Evolutionary conservation across 2,329 filamentous ascomycete species (phyloP), one percentile per base, ranked within the genome.

Genomic region (Cylindrodendrum hubeiense): DNA sequence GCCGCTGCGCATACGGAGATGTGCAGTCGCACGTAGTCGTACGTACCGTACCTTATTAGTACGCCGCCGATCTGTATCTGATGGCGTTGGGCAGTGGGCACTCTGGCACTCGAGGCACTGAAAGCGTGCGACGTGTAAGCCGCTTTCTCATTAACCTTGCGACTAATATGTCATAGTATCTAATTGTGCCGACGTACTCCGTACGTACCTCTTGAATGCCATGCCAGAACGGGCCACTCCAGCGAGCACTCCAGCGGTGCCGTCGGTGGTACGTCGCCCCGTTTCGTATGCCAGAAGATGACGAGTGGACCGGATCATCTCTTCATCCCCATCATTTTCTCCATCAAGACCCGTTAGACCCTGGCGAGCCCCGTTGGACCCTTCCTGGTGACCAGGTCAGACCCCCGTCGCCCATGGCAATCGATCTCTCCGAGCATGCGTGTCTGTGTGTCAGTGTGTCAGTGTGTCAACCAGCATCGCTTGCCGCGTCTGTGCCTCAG

Each of bases 351-450:
- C 66, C 69, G 51, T 64, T 37, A 22, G 50, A 47, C 54, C 56
- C 61, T 49, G 41, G 58, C 53, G 64, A 63, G 52, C 60, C 65
- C 65, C 66, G 63, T 71, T 62, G 43, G 51, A 52, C 61, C 59
- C 59, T 67, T 30, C 12, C n/a, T n/a, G n/a, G n/a, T n/a, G 33
- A 41, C 39, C 51, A 51, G 39, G 58, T 39, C 28, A 58, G 57
- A 60, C 64, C 65, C 71, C 64, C 64, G 67, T 74, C 70, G 62
- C 71, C 70, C 67, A 74, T 74, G 70, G 61, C 72, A 74, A 73
- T 74, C 55, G 47, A 47, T 63, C 55, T 61, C 50, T 49, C 66
- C 51, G 41, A 57, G 33, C 24, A 47, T 52, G 54, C 50, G 33
- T 22, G 56, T 44, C 52, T 26, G 50, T 52, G 49, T 47, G 22